A percentile compares a stretch with the other conserved stretches of the same genome.
Evolutionary conservation across 1,284 basidiomycete genomes (phyloP).

Genomic region (Inonotus hispidus): DNA sequence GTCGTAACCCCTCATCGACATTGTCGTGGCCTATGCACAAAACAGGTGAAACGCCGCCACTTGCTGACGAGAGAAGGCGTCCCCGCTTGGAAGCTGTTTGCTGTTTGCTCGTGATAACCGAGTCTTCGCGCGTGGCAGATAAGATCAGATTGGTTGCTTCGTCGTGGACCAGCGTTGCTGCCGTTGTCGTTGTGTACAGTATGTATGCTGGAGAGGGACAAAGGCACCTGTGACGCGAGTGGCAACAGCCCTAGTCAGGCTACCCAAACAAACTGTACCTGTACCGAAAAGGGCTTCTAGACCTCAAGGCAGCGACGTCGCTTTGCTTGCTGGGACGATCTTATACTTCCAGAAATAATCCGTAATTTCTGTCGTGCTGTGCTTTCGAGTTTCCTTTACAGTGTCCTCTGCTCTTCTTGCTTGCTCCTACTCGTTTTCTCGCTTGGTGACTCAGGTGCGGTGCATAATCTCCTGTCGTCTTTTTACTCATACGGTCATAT

Average conservation of each 20-base stretch:
- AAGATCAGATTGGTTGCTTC: slow-evolving; percentile 5
- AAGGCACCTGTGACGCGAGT: background rate
- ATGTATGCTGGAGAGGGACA: background rate
- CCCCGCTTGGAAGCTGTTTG: too few species aligned
- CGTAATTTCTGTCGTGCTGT: background rate
- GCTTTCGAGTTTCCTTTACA: background rate
- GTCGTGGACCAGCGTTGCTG: background rate
- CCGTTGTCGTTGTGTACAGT: too few species aligned
- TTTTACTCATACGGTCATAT: background rate
- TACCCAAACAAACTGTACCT: background rate
- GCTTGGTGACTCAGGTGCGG: background rate
- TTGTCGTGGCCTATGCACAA: slow-evolving; percentile 12
- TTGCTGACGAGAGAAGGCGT: slow-evolving; percentile 18
- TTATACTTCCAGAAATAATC: background rate
- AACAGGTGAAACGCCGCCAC: slow-evolving; percentile 13
- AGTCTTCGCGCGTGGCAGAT: background rate
- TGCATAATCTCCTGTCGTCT: background rate
- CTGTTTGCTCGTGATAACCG: slow-evolving; percentile 12
- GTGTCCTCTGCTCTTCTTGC: background rate
- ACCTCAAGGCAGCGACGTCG: background rate
- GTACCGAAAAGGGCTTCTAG: background rate
- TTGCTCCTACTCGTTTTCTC: background rate
- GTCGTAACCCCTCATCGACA: slow-evolving; percentile 19
- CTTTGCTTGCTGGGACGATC: background rate
- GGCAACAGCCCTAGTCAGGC: background rate